Base-by-base conservation (phyloP, 352 stramenopile genomes). In the Thalassiosira exigua region DNA sequence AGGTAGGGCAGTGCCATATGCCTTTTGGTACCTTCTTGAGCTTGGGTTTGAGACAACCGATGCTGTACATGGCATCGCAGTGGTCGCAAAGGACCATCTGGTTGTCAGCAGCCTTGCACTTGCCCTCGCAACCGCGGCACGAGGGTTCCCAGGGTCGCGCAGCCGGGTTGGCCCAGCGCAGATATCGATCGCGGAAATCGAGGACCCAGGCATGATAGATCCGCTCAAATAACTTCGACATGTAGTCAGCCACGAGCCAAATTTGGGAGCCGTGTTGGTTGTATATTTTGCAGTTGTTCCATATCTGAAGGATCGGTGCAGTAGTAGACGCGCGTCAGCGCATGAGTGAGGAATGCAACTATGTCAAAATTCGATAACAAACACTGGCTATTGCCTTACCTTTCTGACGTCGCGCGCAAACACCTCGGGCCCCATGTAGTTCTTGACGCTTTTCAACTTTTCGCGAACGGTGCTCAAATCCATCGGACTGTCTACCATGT, bases 251-350 rank as follows among this genome's bases (percentile, higher is more conserved):
- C 9, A 94, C 89, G 46, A 93, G 79, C 90, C 90, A 96, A 79
- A 95, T 95, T 4, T 85, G 81, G 19, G 83, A 92, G 17, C 90
- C 88, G 46, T 95, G 88, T 24, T 90, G 75, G 77, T 96, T 96
- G 59, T 95, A 96, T 53, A 94, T 90, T 52, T 95, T 95, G 75
- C 92, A 96, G 46, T 95, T 95, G 68, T 93, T 93, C 91, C 91
- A 96, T 24, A 95, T 65, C 82, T 92, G 29, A 51, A 44, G 11
- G 0, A 3, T 46, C 42, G 27, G n/a, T 29, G 14, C 5, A 71
- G 30, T 46, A 19, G 29, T 26, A 58, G 12, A 44, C 7, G 12
- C 69, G 44, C 12, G 29, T 24, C 39, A 32, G 22, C 39, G 33
- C 11, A 0, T 53, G n/a, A 30, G 27, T 62, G 9, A 44, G 27